Evolutionary conservation across 73 alveolate species (phyloP), one percentile per base, ranked within the genome.

Genomic region (Tetrahymena thermophila): DNA sequence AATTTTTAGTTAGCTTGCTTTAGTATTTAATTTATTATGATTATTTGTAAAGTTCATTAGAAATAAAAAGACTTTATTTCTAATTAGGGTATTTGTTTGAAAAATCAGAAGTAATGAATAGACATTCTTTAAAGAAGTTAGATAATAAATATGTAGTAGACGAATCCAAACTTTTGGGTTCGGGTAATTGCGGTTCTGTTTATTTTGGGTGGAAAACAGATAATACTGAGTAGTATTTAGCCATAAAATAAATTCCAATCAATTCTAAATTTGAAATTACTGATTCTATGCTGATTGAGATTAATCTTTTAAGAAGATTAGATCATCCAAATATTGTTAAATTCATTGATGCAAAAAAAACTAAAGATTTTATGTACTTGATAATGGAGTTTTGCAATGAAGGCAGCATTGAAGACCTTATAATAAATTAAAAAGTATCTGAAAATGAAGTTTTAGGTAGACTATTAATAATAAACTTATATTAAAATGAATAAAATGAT

Each of bases 221-320:
- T 35, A 83, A 85, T 21, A 93, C 84, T 37, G 43, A 95, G 89
- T 55, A 40, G 42, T 89, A 84, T 95, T 95, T 95, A 89, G 95
- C 95, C 4, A 95, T 95, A 25, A 95, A 95, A 58, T 94, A 95
- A 93, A 95, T 95, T 50, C 97, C 95, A 28, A 94, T 95, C 14
- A 95, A 95, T 43, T 93, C 97, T 44, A 71, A 57, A 13, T 99
- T 99, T 13, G 99, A 98, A 94, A 98, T 98, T 44, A 98, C 98
- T 23, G 99, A 98, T 83, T 96, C 98, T 38, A 98, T 98, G 38
- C 94, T 97, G 43, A 94, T 95, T 55, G 99, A 98, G 96, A 89
- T 97, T 16, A 94, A 96, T 35, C 95, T 97, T 35, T 96, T 98
- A 40, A 42, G 97, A 42, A 95, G 93, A 50, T 93, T 98, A 35